A percentile compares a stretch with the other conserved stretches of the same genome.
These are phyloP conservation scores for Filobasidium wieringae DNA, from an alignment of 768 basidiomycete species.

Conservation along the genomic window DNA sequence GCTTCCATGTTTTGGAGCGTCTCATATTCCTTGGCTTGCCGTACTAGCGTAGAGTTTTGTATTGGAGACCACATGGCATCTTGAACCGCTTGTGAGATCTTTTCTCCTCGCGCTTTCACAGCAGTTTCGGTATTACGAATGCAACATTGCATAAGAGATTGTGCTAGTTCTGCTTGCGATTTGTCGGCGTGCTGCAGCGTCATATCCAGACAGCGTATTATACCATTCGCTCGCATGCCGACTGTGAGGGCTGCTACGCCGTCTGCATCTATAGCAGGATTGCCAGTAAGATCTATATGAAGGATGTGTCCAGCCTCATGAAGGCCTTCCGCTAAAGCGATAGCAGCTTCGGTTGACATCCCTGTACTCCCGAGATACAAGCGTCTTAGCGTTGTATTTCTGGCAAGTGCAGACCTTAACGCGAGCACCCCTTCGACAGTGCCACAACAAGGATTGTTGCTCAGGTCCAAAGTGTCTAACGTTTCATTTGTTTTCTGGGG, in stretches of 20 bases:
- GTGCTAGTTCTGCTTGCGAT: constrained; percentile 52
- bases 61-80: constrained; percentile 44
- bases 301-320: constrained; percentile 77
- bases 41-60: constrained; percentile 38
- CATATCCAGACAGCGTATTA: constrained; percentile 83
- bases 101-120: constrained; percentile 38
- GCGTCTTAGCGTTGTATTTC: constrained; percentile 81
- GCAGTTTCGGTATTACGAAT: constrained; percentile 86
- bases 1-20: constrained; percentile 30
- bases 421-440: constrained; percentile 84
- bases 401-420: constrained; percentile 79
- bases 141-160: constrained; percentile 80
- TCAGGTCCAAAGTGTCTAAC: constrained; percentile 85
- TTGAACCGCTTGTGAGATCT: constrained; percentile 43
- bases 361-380: constrained; percentile 77
- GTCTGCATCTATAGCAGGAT: constrained; percentile 63
- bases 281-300: constrained; percentile 80
- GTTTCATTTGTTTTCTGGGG: constrained; percentile 82
- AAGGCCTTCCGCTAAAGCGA: constrained; percentile 89
- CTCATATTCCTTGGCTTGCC: constrained; percentile 39
- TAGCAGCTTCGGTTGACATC: constrained; percentile 72
- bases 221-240: constrained; percentile 66
- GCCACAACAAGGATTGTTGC: constrained; percentile 84
- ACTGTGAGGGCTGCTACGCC: constrained; percentile 85
- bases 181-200: constrained; percentile 61